A percentile compares a stretch with the other conserved stretches of the same genome.
These are phyloP conservation scores for Malassezia vespertilionis DNA, from an alignment of 1,284 basidiomycete species.

Conservation along the genomic window DNA sequence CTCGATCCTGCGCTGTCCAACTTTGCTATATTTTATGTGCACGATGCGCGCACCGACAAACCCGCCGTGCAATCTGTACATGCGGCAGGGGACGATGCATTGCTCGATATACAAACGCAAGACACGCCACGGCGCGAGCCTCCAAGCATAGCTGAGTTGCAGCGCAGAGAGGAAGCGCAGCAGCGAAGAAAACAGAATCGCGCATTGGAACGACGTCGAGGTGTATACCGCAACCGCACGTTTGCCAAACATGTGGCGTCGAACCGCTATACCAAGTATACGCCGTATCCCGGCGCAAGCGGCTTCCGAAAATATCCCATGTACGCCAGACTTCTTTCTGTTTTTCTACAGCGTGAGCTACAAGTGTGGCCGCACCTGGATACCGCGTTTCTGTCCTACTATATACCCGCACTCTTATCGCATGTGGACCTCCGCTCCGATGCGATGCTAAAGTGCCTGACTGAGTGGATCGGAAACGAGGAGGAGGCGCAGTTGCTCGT, in stretches of 20 bases:
- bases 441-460: conserved; percentile 5
- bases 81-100: background rate
- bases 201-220: background rate
- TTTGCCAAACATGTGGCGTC: conserved; percentile 16
- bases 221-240: conserved; percentile 4
- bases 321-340: conserved; percentile 11
- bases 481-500: conserved; percentile 8
- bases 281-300: conserved; percentile 8
- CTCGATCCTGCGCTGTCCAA: conserved; percentile 3
- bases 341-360: conserved; percentile 14
- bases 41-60: background rate
- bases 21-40: background rate
- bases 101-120: background rate
- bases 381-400: conserved; percentile 9
- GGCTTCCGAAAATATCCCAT: conserved; percentile 9
- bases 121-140: background rate
- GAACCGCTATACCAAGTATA: conserved; percentile 15
- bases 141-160: background rate
- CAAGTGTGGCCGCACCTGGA: conserved; percentile 18
- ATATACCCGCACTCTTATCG: conserved; percentile 16
- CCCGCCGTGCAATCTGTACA: background rate
- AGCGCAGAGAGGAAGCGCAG: conserved; percentile 4
- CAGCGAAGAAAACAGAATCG: conserved; percentile 1
- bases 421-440: conserved; percentile 13
- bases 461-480: conserved; percentile 14